phyloP scores from a whole-genome alignment of 345 rosid species.

The Moringa oleifera region DNA sequence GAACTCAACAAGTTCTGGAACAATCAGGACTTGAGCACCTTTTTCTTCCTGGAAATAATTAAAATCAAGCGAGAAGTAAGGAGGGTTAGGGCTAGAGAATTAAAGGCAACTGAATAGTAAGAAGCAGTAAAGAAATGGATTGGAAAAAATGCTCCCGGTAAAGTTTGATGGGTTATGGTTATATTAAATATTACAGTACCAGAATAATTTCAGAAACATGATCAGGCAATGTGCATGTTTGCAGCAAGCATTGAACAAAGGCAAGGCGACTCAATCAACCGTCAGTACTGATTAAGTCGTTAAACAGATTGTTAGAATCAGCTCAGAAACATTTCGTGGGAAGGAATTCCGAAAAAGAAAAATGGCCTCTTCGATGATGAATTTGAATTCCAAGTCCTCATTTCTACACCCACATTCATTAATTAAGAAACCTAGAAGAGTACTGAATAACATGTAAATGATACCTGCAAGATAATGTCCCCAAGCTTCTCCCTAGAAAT shows the following conservation, averaged over 20 bases:
- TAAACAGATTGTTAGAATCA: not conserved
- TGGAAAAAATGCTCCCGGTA: no score
- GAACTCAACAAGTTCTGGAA: slow-evolving; percentile 85
- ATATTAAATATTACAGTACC: no score
- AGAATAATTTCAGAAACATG: no score
- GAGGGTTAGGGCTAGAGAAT: not conserved
- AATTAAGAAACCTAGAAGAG: not conserved
- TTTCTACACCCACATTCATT: no score
- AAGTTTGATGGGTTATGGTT: no score
- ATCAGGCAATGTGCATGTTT: no score
- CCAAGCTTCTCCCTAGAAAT: slow-evolving; percentile 84
- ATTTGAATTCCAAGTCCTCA: not conserved
- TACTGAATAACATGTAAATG: slow-evolving; percentile 7
- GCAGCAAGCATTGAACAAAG: no score
- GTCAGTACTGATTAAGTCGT: not conserved
- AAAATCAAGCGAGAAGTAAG: not conserved
- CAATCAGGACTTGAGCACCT: slow-evolving; percentile 80
- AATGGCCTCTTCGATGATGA: no score
- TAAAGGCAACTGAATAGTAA: not conserved
- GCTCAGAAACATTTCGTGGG: not conserved
- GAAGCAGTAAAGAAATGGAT: not conserved
- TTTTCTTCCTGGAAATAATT: slow-evolving; percentile 56
- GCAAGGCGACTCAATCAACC: not conserved
- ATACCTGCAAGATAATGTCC: slow-evolving; percentile 86
- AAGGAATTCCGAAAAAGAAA: no score